Base-by-base conservation (phyloP, 1,284 basidiomycete genomes). In the Ustilago hordei region DNA sequence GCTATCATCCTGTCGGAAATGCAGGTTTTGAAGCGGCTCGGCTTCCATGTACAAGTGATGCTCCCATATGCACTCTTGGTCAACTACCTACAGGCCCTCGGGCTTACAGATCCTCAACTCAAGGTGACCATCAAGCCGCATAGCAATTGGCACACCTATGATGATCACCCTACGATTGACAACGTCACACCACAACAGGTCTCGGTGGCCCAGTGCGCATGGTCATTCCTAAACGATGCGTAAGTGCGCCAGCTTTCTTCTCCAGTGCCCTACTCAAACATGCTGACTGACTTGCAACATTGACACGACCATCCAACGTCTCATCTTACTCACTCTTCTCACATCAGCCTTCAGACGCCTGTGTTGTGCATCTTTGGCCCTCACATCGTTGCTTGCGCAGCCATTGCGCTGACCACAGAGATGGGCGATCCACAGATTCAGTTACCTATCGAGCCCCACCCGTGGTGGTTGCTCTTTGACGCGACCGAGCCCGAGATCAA, bases 11-110 rank as follows among this genome's bases (percentile, higher is more conserved):
- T 97, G 15, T 91, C 93, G 1, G 97, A 99, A 87, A 98, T 99
- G 94, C 97, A 99, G 85, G 90, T 99, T 19, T 89, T 99, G 74
- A 99, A 99, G 87, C 91, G 84, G 3, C 82, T 87, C 13, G 86
- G 83, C 6, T 87, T 87, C 60, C 75, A 86, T 43, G 82, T 86
- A 3, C 79, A 85, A 81, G 94, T 96, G 55, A 92, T 93, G 15
- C 88, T 98, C 47, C 95, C 97, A 0, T 98, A 98, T 83, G 94
- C 93, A 31, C 94, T 95, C 13, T 90, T 98, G 72, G 92, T 98
- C 82, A 98, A 98, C 87, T 99, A 99, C 86, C 89, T 98, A 75
- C 91, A 94, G 69, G 91, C 98, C 31, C 90, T 99, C 15, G 94
- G 93, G 38, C 88, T 99, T 12, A 74, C 85, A 2, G 57, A 74